Evolutionary conservation across 176 grass and related monocot genomes (phyloP), one percentile per base, ranked within the genome.

Genomic region (Triticum timopheevii): DNA sequence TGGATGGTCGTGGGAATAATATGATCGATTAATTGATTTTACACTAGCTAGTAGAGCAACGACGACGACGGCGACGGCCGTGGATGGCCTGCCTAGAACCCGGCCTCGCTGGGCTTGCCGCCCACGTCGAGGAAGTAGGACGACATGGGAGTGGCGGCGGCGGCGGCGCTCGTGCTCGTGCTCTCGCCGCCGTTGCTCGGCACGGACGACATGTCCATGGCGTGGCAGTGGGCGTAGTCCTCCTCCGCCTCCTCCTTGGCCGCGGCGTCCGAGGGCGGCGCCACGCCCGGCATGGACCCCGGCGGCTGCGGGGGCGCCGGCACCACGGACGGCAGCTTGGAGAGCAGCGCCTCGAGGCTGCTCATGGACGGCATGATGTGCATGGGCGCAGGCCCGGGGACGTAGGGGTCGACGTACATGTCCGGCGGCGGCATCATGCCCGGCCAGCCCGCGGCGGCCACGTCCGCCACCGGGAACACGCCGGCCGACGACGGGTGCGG

Each of bases 281-380:
- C 40, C 76, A 58, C 76, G 47, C 83, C 76, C 1, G 75, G 13
- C 78, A 52, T 30, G 68, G 85, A 49, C 39, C 23, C 36, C 38
- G 10, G 22, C 20, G 47, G 77, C 15, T 23, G 66, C 31, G 8
- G 27, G 10, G 87, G 24, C 0, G 69, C 66, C 10, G 92, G 88
- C 36, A 91, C 88, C 33, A 99, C 97, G 0, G 97, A 96, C 1
- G 97, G 94, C 11, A 99, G 97, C 88, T 96, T 99, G 58, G 97
- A 94, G 44, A 99, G 94, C 82, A 99, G 89, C 25, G 97, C 94
- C 82, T 99, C 97, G 31, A 99, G 94, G 83, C 97, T 97, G 91
- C 97, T 99, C 97, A 99, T 99, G 5, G 97, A 99, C 44, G 97
- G 97, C 89, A 90, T 91, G 71, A 96, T 90, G 84, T 91, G 90